Evolutionary conservation across 1,284 basidiomycete species (phyloP), one percentile per base, ranked within the genome.

Genomic region (Trametes sp.): DNA sequence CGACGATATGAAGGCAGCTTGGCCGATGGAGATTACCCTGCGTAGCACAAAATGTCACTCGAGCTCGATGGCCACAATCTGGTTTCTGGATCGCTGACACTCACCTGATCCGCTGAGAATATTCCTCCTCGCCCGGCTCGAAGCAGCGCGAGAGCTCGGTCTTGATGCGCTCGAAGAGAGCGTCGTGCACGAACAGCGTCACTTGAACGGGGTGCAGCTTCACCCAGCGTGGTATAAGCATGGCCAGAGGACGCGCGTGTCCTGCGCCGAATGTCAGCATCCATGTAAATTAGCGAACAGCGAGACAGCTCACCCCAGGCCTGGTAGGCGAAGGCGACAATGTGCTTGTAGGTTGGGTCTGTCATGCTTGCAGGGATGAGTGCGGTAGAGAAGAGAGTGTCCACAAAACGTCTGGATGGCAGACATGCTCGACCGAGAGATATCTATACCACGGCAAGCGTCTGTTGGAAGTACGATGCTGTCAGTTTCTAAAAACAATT

Each of bases 91-190:
- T 44, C n/a, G 23, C 42, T 44, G 42, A 41, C 4, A 29, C 61
- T 26, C 1, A 66, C 69, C 66, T 61, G 38, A 67, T 42, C 24
- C 59, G 55, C 7, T 46, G 24, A 9, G 65, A 63, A 7, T 54
- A 31, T 26, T 52, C 48, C 1, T 60, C 42, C 13, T 73, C 69
- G 13, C 53, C 58, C 0, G 38, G 24, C 0, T 49, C 62, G 42
- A 73, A 70, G 54, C 56, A 64, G 0, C 70, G 66, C 0, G 61
- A 53, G 1, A 72, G 50, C 62, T 73, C 72, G 16, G 58, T 50
- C 21, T 58, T 33, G n/a, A 70, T 44, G 21, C 64, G 65, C 6
- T 68, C 66, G 33, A 52, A 64, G 50, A 61, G 53, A 1, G 24
- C 28, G 16, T 54, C 46, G 4, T 65, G 44, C 4, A 61, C 60